Percentiles rank a stretch among this genome's conserved stretches.
Evolutionary conservation across 495 filamentous ascomycete genomes (phyloP).

Genomic region (Aspergillus indologenus): DNA sequence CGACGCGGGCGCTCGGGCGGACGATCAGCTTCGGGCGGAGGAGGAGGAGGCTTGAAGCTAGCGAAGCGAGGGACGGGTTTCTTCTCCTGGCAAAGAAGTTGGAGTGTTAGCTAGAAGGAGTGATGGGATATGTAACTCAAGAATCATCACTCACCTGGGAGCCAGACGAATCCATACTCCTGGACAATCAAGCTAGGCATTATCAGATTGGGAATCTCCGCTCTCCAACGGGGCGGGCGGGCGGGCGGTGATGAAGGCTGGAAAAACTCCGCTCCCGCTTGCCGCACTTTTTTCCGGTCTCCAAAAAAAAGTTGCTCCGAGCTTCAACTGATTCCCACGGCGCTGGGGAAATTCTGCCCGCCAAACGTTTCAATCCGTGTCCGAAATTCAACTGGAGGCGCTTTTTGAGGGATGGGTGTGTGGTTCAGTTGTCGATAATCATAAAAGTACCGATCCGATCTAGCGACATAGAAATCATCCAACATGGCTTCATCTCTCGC

Average conservation of each 20-base stretch:
- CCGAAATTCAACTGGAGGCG: conserved; percentile 5
- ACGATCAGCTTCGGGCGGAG: conserved; percentile 25
- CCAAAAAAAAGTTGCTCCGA: conserved; percentile 37
- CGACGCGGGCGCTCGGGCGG: conserved; percentile 20
- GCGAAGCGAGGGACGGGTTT: conserved; percentile 60
- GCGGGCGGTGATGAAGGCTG: conserved; percentile 13
- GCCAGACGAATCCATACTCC: conserved; percentile 39
- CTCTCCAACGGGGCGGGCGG: neutral
- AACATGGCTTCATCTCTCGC: conserved; percentile 78
- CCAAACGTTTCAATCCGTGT: conserved; percentile 1
- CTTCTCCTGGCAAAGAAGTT: conserved; percentile 28
- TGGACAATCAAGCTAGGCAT: conserved; percentile 14
- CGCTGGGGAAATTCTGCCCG: conserved; percentile 4
- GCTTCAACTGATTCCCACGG: conserved; percentile 15
- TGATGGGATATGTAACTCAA: no score
- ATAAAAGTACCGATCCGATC: conserved; percentile 2
- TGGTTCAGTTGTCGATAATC: conserved; percentile 16
- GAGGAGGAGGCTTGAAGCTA: conserved; percentile 57
- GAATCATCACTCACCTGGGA: conserved; percentile 29
- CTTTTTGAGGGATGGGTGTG: conserved; percentile 24
- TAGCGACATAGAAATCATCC: conserved; percentile 12
- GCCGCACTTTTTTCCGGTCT: conserved; percentile 21
- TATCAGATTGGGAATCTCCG: neutral
- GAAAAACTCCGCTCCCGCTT: conserved; percentile 28
- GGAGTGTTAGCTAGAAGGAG: neutral